phyloP scores from a whole-genome alignment of 2,329 filamentous ascomycete species.

The Stromatinia cepivora region DNA sequence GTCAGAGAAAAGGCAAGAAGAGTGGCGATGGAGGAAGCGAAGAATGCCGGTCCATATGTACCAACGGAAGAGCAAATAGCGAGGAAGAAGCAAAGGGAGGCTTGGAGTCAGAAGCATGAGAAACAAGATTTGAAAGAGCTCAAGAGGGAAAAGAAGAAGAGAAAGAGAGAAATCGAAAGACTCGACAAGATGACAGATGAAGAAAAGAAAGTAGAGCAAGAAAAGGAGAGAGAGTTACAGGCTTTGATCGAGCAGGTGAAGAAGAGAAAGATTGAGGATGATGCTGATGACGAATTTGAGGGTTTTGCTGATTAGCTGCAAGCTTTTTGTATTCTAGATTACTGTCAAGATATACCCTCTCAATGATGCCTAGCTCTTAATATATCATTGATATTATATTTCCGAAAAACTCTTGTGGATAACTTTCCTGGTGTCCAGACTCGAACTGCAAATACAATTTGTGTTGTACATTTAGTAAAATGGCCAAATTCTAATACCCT shows the following conservation, averaged over 20 bases:
- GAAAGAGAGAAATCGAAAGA: slow-evolving; percentile 63
- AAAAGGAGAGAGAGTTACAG: slow-evolving; percentile 62
- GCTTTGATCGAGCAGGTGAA: slow-evolving; percentile 65
- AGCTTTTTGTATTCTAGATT: slow-evolving; percentile 39
- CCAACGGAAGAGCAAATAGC: slow-evolving; percentile 48
- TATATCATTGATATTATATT: not conserved
- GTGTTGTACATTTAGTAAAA: not conserved
- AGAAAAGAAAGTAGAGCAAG: slow-evolving; percentile 60
- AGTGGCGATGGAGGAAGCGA: slow-evolving; percentile 54
- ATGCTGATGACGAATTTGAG: slow-evolving; percentile 42
- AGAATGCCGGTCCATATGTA: slow-evolving; percentile 44
- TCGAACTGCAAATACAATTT: not conserved
- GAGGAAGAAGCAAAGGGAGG: slow-evolving; percentile 63
- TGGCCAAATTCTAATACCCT: not conserved
- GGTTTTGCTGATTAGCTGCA: slow-evolving; percentile 39
- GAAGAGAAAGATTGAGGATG: slow-evolving; percentile 46
- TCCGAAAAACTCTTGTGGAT: not conserved
- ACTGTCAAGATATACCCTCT: not conserved
- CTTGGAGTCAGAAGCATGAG: slow-evolving; percentile 73
- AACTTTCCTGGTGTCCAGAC: not conserved
- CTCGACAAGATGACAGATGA: slow-evolving; percentile 68
- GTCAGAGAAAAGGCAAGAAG: slow-evolving; percentile 65
- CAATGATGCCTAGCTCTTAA: not conserved
- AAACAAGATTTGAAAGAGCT: slow-evolving; percentile 61
- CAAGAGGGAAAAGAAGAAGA: slow-evolving; percentile 63